phyloP scores from a whole-genome alignment of 768 basidiomycete genomes.

The Galerina marginata region DNA sequence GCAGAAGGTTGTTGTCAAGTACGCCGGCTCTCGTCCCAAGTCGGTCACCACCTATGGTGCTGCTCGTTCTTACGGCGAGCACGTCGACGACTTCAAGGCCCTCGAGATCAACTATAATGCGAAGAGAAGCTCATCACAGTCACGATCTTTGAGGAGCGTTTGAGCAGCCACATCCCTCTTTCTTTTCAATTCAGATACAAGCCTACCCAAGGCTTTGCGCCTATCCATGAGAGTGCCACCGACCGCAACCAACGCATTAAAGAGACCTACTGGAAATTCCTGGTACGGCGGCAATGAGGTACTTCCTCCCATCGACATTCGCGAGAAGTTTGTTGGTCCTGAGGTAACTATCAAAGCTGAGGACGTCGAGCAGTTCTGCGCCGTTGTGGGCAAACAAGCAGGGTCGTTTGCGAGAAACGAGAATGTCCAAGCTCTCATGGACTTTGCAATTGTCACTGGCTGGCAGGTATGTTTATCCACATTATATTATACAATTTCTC shows the following conservation, averaged over 20 bases:
- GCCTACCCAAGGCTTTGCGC: slow-evolving; percentile 86
- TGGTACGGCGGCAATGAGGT: slow-evolving; percentile 92
- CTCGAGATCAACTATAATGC: slow-evolving; percentile 70
- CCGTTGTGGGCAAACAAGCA: slow-evolving; percentile 91
- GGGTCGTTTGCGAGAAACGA: slow-evolving; percentile 80
- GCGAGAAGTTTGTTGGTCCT: slow-evolving; percentile 84
- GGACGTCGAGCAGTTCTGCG: slow-evolving; percentile 88
- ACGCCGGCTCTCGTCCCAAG: slow-evolving; percentile 48
- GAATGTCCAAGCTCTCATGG: slow-evolving; percentile 90
- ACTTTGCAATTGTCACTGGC: slow-evolving; percentile 97
- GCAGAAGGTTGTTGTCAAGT: slow-evolving; percentile 76
- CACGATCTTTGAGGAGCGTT: slow-evolving; percentile 84
- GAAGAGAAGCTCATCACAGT: slow-evolving; percentile 64
- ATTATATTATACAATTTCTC: neutral
- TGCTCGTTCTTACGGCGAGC: slow-evolving; percentile 79
- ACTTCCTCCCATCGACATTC: slow-evolving; percentile 80
- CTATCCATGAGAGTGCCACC: slow-evolving; percentile 88
- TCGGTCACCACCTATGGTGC: slow-evolving; percentile 76
- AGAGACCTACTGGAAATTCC: slow-evolving; percentile 96
- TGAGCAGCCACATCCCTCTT: slow-evolving; percentile 77
- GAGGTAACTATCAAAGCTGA: slow-evolving; percentile 80
- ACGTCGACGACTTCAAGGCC: slow-evolving; percentile 81
- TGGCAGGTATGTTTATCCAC: slow-evolving; percentile 79
- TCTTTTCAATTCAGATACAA: slow-evolving; percentile 83
- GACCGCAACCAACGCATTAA: slow-evolving; percentile 92